Evolutionary conservation across 2,329 filamentous ascomycete species (phyloP).

Genomic region (Pleurostoma richardsiae): DNA sequence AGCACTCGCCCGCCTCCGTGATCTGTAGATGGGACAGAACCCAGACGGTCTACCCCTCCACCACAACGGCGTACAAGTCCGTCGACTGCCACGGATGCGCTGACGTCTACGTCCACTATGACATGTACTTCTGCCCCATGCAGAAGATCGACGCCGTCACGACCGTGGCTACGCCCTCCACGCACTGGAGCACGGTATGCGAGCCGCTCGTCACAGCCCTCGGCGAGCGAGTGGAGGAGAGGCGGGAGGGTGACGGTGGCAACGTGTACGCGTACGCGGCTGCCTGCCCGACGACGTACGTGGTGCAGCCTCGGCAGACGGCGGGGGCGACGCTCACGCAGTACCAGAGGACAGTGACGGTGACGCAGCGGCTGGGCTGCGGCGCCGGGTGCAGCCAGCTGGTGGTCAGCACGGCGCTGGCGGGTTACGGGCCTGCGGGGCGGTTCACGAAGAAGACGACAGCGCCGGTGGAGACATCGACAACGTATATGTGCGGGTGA

Average conservation of each 20-base stretch:
- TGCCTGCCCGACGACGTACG: slow-evolving; percentile 14
- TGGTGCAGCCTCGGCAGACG: slow-evolving; percentile 12
- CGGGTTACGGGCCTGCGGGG: slow-evolving; percentile 14
- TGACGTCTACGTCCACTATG: slow-evolving; percentile 12
- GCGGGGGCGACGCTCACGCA: slow-evolving; percentile 14
- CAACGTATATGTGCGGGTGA: slow-evolving; percentile 13
- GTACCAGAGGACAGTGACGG: slow-evolving; percentile 13
- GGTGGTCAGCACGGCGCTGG: slow-evolving; percentile 14
- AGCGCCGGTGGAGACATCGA: slow-evolving; percentile 11
- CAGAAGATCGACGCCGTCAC: slow-evolving; percentile 12
- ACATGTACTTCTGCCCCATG: slow-evolving; percentile 19
- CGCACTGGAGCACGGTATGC: slow-evolving; percentile 21
- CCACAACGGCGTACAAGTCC: slow-evolving; percentile 13
- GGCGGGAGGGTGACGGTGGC: too few species aligned
- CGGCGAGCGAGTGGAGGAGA: background rate
- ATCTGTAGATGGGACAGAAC: slow-evolving; percentile 9
- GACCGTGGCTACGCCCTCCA: slow-evolving; percentile 15
- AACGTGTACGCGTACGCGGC: background rate
- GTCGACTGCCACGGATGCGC: slow-evolving; percentile 27
- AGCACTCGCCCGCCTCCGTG: background rate
- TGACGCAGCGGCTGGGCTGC: slow-evolving; percentile 12
- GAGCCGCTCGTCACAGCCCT: slow-evolving; percentile 3
- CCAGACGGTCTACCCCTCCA: slow-evolving; percentile 18
- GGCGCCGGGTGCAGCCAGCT: slow-evolving; percentile 11
- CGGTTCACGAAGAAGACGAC: slow-evolving; percentile 15